phyloP scores from a whole-genome alignment of 768 basidiomycete species.

The Nidularia sp. region DNA sequence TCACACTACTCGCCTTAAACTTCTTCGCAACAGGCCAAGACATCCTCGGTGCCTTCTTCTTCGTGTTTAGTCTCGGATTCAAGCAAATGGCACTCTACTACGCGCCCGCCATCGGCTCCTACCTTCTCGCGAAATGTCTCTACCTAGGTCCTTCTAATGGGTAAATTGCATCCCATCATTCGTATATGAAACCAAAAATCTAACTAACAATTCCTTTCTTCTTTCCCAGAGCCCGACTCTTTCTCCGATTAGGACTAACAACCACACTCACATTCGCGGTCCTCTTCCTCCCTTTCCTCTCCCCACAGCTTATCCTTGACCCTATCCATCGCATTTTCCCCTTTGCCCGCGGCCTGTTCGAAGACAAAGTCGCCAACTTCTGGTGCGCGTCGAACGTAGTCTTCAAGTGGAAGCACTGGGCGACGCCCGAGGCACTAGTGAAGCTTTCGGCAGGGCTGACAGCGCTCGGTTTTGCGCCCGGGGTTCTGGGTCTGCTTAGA shows the following conservation, averaged over 20 bases:
- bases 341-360: slow-evolving; percentile 85
- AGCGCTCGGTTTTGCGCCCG: slow-evolving; percentile 64
- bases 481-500: slow-evolving; percentile 39
- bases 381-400: slow-evolving; percentile 93
- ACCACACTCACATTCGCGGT: slow-evolving; percentile 62
- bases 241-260: slow-evolving; percentile 60
- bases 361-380: slow-evolving; percentile 96
- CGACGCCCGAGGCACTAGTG: slow-evolving; percentile 44
- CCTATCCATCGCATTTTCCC: slow-evolving; percentile 86
- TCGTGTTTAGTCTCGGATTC: slow-evolving; percentile 84
- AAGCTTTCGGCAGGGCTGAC: slow-evolving; percentile 68
- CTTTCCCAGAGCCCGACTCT: slow-evolving; percentile 38
- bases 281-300: slow-evolving; percentile 77
- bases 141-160: slow-evolving; percentile 70
- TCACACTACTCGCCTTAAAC: slow-evolving; percentile 66
- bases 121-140: slow-evolving; percentile 85
- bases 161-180: slow-evolving; percentile 34
- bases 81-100: slow-evolving; percentile 98
- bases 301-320: slow-evolving; percentile 44
- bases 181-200: too few relatives aligned
- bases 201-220: not conserved
- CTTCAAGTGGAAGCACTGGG: slow-evolving; percentile 76
- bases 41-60: slow-evolving; percentile 69
- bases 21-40: slow-evolving; percentile 70
- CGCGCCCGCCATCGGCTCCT: slow-evolving; percentile 87